Percentiles rank a stretch among this genome's conserved stretches.
Evolutionary conservation across 2,329 filamentous ascomycete genomes (phyloP).

Genomic region (Alternaria triticina): DNA sequence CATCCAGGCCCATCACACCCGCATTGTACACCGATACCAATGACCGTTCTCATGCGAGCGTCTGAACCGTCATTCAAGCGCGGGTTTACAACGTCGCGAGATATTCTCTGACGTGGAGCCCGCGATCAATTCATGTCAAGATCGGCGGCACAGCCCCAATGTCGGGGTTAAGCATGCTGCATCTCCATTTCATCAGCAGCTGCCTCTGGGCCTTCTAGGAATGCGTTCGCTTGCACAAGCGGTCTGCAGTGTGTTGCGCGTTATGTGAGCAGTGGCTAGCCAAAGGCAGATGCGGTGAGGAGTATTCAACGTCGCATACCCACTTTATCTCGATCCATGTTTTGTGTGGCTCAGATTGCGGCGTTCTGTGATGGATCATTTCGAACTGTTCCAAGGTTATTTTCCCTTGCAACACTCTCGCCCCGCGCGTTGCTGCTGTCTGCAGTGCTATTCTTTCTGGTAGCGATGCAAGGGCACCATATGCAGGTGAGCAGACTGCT

Average conservation of each 20-base stretch:
- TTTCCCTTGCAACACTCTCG: background rate
- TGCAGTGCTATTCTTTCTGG: background rate
- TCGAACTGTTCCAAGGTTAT: background rate
- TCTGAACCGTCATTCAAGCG: background rate
- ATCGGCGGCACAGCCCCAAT: slow-evolving; percentile 5
- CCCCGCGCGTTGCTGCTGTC: background rate
- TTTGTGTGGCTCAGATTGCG: background rate
- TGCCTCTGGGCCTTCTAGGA: background rate
- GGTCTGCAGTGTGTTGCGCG: background rate
- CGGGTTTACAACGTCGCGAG: background rate
- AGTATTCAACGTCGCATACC: background rate
- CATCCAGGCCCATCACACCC: background rate
- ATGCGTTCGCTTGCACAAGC: background rate
- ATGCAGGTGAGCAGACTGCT: background rate
- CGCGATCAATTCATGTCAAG: background rate
- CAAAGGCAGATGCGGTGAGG: background rate
- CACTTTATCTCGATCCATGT: background rate
- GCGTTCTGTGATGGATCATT: background rate
- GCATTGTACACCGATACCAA: background rate
- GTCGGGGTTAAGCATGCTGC: background rate
- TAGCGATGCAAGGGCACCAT: background rate
- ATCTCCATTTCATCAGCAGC: background rate
- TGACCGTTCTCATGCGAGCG: background rate
- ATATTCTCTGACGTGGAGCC: background rate
- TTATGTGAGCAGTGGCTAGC: background rate